Conservation (phyloP, 2,329 filamentous ascomycete genomes). For the Penicillium sp. region DNA sequence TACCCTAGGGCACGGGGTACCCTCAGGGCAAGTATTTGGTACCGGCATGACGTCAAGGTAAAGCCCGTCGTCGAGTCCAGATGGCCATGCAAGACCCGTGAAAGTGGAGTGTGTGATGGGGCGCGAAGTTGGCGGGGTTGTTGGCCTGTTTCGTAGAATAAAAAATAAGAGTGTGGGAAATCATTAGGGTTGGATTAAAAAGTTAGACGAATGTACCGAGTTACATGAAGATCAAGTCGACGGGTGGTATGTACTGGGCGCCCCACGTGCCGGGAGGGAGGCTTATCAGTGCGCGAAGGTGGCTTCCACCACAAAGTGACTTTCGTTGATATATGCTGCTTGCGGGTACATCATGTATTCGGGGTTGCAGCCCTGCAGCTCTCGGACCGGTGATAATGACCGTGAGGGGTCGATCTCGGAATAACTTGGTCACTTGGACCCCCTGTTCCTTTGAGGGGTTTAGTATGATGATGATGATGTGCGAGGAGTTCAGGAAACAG, state of each 20-base stretch:
- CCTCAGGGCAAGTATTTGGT: neutral
- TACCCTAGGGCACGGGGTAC: neutral
- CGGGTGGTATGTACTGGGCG: neutral
- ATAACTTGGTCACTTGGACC: neutral
- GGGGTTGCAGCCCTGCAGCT: constrained; percentile 1
- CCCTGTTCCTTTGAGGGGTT: neutral
- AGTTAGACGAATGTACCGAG: neutral
- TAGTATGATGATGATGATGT: neutral
- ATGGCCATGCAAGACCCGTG: neutral
- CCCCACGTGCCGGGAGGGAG: constrained; percentile 13
- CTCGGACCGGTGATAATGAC: constrained; percentile 8
- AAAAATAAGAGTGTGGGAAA: neutral
- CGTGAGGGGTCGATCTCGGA: constrained; percentile 8
- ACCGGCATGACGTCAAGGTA: constrained; percentile 1
- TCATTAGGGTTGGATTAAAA: neutral
- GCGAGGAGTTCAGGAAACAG: neutral
- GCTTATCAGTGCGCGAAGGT: constrained; percentile 12
- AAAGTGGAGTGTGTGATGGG: neutral
- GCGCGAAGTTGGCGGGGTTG: neutral
- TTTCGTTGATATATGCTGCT: neutral
- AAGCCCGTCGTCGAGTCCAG: neutral
- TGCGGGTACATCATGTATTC: neutral
- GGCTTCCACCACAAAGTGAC: neutral
- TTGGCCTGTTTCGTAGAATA: neutral
- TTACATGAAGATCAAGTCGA: neutral